phyloP scores from a whole-genome alignment of 805 yeast species.

The Clavispora vitiphila region DNA sequence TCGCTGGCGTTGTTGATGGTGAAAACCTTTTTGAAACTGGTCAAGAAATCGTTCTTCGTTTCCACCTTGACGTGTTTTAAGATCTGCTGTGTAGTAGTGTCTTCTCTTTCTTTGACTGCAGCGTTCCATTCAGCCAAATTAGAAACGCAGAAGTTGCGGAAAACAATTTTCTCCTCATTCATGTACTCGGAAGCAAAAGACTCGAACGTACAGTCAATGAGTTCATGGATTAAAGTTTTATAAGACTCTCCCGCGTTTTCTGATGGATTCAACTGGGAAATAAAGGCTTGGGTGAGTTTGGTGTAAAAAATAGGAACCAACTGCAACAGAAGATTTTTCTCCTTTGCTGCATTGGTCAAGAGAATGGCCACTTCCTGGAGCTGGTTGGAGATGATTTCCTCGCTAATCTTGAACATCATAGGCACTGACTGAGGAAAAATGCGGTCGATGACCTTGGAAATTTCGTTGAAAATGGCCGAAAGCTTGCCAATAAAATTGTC shows the following conservation, averaged over 20 bases:
- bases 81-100: conserved; percentile 43
- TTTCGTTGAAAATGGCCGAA: conserved; percentile 32
- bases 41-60: conserved; percentile 53
- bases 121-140: conserved; percentile 30
- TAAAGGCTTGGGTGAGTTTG: conserved; percentile 21
- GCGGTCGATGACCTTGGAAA: conserved; percentile 34
- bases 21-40: conserved; percentile 63
- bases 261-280: conserved; percentile 23
- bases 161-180: conserved; percentile 29
- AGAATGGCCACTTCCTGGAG: conserved; percentile 28
- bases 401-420: conserved; percentile 44
- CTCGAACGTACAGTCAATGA: conserved; percentile 40
- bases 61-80: conserved; percentile 46
- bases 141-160: conserved; percentile 21
- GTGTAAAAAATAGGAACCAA: conserved; percentile 38
- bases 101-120: conserved; percentile 38
- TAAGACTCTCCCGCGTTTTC: conserved; percentile 36
- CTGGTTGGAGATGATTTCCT: conserved; percentile 39
- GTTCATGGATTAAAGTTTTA: conserved; percentile 24
- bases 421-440: conserved; percentile 43
- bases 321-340: conserved; percentile 25
- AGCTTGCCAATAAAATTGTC: conserved; percentile 24
- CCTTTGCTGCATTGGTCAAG: conserved; percentile 24
- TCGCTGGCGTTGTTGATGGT: conserved; percentile 14
- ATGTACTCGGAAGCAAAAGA: conserved; percentile 36